Evolutionary conservation across 2,329 filamentous ascomycete species (phyloP), one percentile per base, ranked within the genome.

Genomic region (Hymenoscyphus salicellus): DNA sequence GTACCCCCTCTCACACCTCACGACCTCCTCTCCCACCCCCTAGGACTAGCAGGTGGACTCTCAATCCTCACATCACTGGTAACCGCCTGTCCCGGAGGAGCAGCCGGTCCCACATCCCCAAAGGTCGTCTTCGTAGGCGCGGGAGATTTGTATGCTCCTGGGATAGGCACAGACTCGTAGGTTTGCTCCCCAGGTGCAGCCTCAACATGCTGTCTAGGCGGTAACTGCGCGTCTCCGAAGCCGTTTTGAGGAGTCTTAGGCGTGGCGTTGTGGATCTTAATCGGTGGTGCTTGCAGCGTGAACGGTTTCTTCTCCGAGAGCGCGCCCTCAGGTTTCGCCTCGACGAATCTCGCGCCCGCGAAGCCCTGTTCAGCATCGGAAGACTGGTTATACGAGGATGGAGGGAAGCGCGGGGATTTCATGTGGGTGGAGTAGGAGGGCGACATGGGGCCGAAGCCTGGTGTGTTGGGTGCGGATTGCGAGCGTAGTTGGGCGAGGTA

Each of bases 391-490:
- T 86, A 88, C 55, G 80, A 77, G 58, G 82, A 80, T 2, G 85
- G 84, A 52, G 86, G 84, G 78, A 87, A 85, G 72, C 85, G 84
- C 55, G 86, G 86, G 26, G 85, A 74, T 59, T 73, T 73, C 36
- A 68, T 69, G 63, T 75, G 73, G 36, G 69, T 61, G 60, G 75
- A 77, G 71, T 82, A 84, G 52, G 80, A 78, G 77, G 79, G 89
- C 26, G 84, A 87, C 77, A 86, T 90, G 77, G 89, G 87, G 33
- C 87, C 89, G 76, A 96, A 93, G 69, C 93, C 93, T 14, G 94
- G 94, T 0, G 94, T 97, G 82, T 97, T 97, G 71, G 94, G 94
- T 5, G 93, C 93, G 30, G 93, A 96, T 80, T 98, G 93, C 23
- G 87, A 82, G 71, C 89, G 89, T 52, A 93, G 86, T 77, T 92